Evolutionary conservation across 1,139 yeast genomes (phyloP).

Genomic region (Geotrichum bryndzae): DNA sequence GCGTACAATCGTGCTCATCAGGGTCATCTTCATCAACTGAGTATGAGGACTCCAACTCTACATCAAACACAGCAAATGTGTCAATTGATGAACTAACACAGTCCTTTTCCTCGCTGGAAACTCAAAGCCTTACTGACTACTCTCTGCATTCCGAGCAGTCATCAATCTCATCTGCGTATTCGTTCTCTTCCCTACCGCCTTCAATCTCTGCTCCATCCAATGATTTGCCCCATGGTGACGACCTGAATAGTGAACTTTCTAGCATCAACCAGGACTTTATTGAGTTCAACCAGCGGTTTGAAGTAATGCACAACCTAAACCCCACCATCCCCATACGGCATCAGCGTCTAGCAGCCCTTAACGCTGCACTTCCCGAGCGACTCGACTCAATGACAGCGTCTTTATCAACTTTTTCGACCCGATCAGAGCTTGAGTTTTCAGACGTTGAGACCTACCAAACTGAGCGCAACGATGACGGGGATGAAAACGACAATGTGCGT

Average conservation of each 20-base stretch:
- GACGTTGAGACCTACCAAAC: neutral
- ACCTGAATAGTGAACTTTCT: neutral
- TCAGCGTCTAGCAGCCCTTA: neutral
- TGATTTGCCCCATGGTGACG: neutral
- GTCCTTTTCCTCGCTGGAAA: neutral
- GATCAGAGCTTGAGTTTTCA: neutral
- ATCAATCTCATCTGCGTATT: neutral
- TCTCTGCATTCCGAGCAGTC: neutral
- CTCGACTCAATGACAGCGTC: neutral
- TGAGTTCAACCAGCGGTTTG: neutral
- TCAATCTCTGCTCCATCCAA: neutral
- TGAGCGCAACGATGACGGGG: neutral
- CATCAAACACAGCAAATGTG: neutral
- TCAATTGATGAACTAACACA: neutral
- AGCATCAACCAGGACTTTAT: neutral
- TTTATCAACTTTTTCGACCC: neutral
- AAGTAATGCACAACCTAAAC: neutral
- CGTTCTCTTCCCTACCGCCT: neutral
- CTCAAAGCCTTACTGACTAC: neutral
- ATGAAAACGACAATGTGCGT: neutral
- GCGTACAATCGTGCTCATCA: neutral
- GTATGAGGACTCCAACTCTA: neutral
- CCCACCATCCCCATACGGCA: neutral
- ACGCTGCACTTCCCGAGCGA: neutral
- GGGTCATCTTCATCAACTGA: neutral